Evolutionary conservation across 331 rosid species (phyloP), one percentile per base, ranked within the genome.

Genomic region (Rosa hybrid): DNA sequence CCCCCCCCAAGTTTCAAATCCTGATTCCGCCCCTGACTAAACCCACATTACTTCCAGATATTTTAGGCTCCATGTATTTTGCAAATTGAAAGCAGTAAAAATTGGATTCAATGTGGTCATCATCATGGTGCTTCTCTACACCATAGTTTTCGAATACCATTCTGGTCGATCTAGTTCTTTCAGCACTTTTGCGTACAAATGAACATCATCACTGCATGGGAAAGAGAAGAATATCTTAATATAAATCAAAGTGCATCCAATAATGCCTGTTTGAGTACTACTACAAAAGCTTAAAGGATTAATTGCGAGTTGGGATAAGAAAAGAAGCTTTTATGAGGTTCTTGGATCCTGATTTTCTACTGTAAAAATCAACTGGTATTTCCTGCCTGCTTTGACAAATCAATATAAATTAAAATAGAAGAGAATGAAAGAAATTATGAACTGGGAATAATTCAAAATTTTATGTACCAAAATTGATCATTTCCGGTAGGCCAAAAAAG

Each of bases 61-160:
- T 23, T 41, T 27, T 13, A 12, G 71, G 80, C 1, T 56, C 64
- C 14, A 57, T 54, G 75, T 83, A 83, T 21, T 80, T 80, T 8
- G 64, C 17, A n/a, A 38, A 34, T 51, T 82, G 78, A 16, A 73
- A 65, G 21, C 11, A 50, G 13, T 76, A 25, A 3, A 12, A 12
- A 0, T 42, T 48, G 1, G 78, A 72, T 30, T 68, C 69, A 4
- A 72, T 23, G 50, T 48, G 42, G 16, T n/a, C n/a, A n/a, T 76
- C 48, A 0, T 67, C 67, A 23, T 25, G 69, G 41, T 30, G 7
- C 46, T 49, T 68, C 13, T 62, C 17, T 3, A 63, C 68, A 16
- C 80, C 84, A 8, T 83, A 80, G 78, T 76, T 73, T 44, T 80
- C 89, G 1, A 64, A 45, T 8, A 86, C 75, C 86, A 83, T 86